Percentiles rank a stretch among this genome's conserved stretches.
These are phyloP conservation scores for Coemansia erecta DNA, from an alignment of 192 early-diverging fungal species.

Conservation along the genomic window DNA sequence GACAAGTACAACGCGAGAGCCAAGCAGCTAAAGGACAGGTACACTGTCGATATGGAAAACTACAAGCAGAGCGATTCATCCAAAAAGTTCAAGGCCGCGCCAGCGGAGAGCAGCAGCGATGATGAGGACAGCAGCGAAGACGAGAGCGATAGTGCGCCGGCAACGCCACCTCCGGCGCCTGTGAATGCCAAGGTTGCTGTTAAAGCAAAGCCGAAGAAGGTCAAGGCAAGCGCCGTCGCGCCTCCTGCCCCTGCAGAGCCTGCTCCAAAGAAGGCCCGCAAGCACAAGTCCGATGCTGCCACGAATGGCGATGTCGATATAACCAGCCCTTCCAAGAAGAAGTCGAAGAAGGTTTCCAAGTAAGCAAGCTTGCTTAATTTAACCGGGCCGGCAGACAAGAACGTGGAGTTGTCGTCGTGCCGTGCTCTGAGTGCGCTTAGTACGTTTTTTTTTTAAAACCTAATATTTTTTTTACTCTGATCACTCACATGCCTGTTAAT, in stretches of 20 bases:
- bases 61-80: slow-evolving; percentile 9
- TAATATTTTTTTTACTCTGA: not conserved
- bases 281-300: not conserved
- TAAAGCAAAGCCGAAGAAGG: slow-evolving; percentile 11
- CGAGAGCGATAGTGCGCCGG: not conserved
- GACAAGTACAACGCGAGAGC: slow-evolving; percentile 18
- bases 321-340: slow-evolving; percentile 8
- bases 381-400: not conserved
- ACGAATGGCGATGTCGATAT: slow-evolving; percentile 1
- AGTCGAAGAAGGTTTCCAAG: slow-evolving; percentile 9
- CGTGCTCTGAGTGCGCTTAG: not conserved
- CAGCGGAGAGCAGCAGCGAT: not conserved
- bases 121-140: slow-evolving; percentile 7
- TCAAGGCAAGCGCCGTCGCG: slow-evolving; percentile 1
- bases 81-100: not conserved
- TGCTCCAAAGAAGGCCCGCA: slow-evolving; percentile 8
- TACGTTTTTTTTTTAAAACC: not conserved
- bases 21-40: slow-evolving; percentile 11
- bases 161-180: no score
- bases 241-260: not conserved
- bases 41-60: slow-evolving; percentile 8
- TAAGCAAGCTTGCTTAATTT: not conserved
- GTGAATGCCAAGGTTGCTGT: not conserved
- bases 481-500: not conserved
- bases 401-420: not conserved